A percentile compares a stretch with the other conserved stretches of the same genome.
Conservation (phyloP, 257 asterid species). For the Solanum pinnatisectum region DNA sequence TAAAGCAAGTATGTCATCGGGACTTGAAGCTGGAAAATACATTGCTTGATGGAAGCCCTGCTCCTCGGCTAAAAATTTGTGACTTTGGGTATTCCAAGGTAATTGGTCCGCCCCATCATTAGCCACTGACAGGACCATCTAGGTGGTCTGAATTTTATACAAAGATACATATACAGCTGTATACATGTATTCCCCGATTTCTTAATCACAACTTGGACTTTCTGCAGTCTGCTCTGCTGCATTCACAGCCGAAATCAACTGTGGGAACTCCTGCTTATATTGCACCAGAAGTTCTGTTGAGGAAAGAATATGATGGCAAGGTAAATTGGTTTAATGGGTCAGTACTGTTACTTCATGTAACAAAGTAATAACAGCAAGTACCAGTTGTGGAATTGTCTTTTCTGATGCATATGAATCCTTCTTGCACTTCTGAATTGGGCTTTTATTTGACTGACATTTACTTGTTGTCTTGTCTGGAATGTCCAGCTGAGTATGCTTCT, state of each 20-base stretch:
- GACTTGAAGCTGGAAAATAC: slow-evolving; percentile 88
- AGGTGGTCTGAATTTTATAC: not conserved
- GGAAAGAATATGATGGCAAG: slow-evolving; percentile 89
- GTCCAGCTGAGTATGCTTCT: not conserved
- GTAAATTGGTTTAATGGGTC: slow-evolving; percentile 14
- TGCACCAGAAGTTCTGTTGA: slow-evolving; percentile 76
- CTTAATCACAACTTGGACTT: slow-evolving; percentile 5
- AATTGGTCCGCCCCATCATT: not conserved
- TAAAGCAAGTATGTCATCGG: slow-evolving; percentile 85
- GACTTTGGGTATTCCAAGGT: slow-evolving; percentile 97
- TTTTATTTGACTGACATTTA: not conserved
- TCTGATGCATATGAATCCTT: not conserved
- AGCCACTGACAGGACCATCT: not conserved
- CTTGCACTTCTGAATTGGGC: not conserved
- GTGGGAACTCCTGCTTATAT: slow-evolving; percentile 93
- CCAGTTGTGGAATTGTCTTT: not conserved
- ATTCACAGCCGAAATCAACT: slow-evolving; percentile 89
- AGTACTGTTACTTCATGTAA: not conserved
- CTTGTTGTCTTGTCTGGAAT: not conserved
- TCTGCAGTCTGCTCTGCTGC: slow-evolving; percentile 72
- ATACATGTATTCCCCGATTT: not conserved
- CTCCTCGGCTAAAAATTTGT: slow-evolving; percentile 83
- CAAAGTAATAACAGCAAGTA: not conserved
- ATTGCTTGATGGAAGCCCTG: slow-evolving; percentile 82
- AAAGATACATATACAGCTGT: not conserved